Percentiles rank a stretch among this genome's conserved stretches.
phyloP scores from a whole-genome alignment of 805 yeast genomes.

The Yarrowia bubula region DNA sequence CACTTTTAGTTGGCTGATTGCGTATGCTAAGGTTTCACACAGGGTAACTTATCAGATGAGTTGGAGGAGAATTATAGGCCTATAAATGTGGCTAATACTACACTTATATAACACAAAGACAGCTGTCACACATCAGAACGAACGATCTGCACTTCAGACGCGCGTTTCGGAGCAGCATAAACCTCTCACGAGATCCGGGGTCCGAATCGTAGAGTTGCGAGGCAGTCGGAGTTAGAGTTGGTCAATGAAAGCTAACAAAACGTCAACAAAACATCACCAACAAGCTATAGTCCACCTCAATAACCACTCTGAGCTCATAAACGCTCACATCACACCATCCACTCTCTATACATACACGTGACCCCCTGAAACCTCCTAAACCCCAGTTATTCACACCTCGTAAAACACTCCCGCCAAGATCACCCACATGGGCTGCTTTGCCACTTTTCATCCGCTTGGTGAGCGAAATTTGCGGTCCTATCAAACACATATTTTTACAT shows the following conservation, averaged over 20 bases:
- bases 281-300: background rate
- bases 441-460: too few species aligned
- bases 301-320: too few species aligned
- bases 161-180: background rate
- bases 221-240: background rate
- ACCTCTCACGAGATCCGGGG: background rate
- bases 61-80: background rate
- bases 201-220: background rate
- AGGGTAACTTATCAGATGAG: slow-evolving; percentile 12
- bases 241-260: background rate
- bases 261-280: background rate
- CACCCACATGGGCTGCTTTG: too few species aligned
- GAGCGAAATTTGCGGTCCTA: too few species aligned
- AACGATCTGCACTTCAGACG: background rate
- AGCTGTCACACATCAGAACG: too few species aligned
- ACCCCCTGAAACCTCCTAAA: too few species aligned
- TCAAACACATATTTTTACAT: too few species aligned
- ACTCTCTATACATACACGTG: too few species aligned
- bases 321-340: too few species aligned
- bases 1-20: slow-evolving; percentile 17
- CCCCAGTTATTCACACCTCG: too few species aligned
- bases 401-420: too few species aligned
- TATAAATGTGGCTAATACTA: too few species aligned
- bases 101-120: background rate
- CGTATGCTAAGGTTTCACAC: slow-evolving; percentile 4